Base-by-base conservation (phyloP, 768 basidiomycete species). In the Boletellus ananas region DNA sequence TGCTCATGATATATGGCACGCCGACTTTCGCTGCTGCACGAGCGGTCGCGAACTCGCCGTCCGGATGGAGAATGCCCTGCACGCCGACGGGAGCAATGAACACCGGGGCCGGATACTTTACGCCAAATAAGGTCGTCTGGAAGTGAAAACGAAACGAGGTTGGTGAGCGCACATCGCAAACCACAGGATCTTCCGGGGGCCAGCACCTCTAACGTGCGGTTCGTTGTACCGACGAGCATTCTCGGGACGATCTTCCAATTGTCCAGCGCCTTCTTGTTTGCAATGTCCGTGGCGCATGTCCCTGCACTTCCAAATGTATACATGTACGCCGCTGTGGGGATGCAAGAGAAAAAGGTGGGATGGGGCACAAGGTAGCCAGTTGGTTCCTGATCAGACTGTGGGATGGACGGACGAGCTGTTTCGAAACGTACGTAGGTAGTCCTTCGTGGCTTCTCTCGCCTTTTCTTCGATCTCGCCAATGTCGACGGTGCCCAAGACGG, bases 271-370 rank as follows among this genome's bases (percentile, higher is more conserved):
- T 70, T 74, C 31, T 73, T 74, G 59, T 94, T 94, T 43, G 79
- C 80, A 10, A 64, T 71, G 62, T 86, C 79, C 2, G 92, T 94
- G 25, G 76, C 72, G 48, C 75, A 73, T 3, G 80, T 78, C 1
- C 91, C 92, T 10, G 91, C 90, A 54, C 81, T 88, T 36, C 87
- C 88, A 49, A 78, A 79, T 3, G 84, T 83, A 59, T 91, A 94
- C 70, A 81, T 73, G 70, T 84, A 94, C 9, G 87, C 76, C 68
- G 49, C 82, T 88, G 74, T 9, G n/a, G 18, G n/a, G 13, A 14
- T 14, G 38, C 5, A 9, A n/a, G 10, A 29, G 7, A 9, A n/a
- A 8, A 29, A 11, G 7, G 29, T 2, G 7, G 7, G 29, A 8
- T 8, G 29, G 23, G 23, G 23, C 23, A 23, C 23, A 23, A 23